Conservation (phyloP, 2,329 filamentous ascomycete species). For the Metarhizium humberi region DNA sequence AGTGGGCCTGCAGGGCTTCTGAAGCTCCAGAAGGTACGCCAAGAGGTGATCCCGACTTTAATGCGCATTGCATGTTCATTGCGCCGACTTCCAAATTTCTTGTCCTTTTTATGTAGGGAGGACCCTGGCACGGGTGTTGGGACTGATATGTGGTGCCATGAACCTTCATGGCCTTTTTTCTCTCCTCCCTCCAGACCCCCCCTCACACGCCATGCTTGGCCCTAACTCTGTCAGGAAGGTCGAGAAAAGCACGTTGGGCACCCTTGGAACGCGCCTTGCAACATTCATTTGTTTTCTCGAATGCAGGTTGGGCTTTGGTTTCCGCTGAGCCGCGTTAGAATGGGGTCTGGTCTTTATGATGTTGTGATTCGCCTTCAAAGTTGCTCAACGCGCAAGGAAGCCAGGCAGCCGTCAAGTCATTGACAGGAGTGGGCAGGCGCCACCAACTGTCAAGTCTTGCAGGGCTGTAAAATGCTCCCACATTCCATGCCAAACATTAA, state of each 20-base stretch:
- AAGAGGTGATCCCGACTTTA: neutral
- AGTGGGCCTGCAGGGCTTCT: neutral
- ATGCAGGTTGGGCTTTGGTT: neutral
- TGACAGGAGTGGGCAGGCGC: no score
- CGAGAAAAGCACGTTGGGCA: neutral
- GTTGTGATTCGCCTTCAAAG: neutral
- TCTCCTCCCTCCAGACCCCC: neutral
- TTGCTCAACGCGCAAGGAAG: no score
- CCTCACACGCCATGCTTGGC: neutral
- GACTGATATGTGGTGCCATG: neutral
- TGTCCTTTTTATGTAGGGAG: neutral
- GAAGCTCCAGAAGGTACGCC: neutral
- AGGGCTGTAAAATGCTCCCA: neutral
- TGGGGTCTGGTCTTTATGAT: neutral
- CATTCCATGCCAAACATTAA: no score
- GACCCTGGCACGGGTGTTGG: neutral
- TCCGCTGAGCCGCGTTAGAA: neutral
- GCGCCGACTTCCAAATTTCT: neutral
- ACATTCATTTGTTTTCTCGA: neutral
- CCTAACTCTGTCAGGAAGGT: neutral
- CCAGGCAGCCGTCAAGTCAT: no score
- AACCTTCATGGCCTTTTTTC: neutral
- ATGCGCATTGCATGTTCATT: neutral
- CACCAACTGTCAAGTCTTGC: no score
- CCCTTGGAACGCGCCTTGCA: neutral